These are phyloP conservation scores for Rosa hybrid DNA, from an alignment of 331 rosid species.

Conservation along the genomic window DNA sequence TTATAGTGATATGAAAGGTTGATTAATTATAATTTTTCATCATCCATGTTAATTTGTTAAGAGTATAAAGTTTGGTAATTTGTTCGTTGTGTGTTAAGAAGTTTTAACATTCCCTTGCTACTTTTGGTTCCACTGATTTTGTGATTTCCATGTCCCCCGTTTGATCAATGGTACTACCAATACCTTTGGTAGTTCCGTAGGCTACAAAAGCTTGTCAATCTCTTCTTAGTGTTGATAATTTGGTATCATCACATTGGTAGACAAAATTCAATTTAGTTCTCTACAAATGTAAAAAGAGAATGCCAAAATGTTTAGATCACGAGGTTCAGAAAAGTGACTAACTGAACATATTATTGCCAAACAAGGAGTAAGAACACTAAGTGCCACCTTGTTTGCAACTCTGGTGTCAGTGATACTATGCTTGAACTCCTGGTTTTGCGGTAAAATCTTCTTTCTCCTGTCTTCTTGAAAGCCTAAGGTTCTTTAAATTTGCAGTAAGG, in stretches of 20 bases:
- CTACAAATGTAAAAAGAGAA: not conserved
- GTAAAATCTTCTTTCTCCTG: not conserved
- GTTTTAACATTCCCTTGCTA: not conserved
- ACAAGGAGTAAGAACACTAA: not conserved
- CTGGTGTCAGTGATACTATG: not conserved
- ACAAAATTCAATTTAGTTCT: not conserved
- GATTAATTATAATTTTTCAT: not conserved
- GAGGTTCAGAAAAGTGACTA: too few relatives aligned
- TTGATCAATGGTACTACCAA: not conserved
- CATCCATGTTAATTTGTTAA: not conserved
- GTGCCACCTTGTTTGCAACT: slow-evolving; percentile 2
- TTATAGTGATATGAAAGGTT: not conserved
- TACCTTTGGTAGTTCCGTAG: not conserved
- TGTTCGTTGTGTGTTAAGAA: not conserved
- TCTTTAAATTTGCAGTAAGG: not conserved
- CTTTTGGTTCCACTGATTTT: not conserved
- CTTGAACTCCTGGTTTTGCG: not conserved
- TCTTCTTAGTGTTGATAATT: not conserved
- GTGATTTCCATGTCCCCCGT: not conserved
- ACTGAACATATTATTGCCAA: too few relatives aligned
- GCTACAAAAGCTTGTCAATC: not conserved
- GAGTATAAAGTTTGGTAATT: not conserved
- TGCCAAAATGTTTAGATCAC: too few relatives aligned
- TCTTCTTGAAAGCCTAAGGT: not conserved
- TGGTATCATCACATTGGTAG: not conserved